Evolutionary conservation across 2,329 filamentous ascomycete genomes (phyloP), one percentile per base, ranked within the genome.

Genomic region (Fusarium robinianum): DNA sequence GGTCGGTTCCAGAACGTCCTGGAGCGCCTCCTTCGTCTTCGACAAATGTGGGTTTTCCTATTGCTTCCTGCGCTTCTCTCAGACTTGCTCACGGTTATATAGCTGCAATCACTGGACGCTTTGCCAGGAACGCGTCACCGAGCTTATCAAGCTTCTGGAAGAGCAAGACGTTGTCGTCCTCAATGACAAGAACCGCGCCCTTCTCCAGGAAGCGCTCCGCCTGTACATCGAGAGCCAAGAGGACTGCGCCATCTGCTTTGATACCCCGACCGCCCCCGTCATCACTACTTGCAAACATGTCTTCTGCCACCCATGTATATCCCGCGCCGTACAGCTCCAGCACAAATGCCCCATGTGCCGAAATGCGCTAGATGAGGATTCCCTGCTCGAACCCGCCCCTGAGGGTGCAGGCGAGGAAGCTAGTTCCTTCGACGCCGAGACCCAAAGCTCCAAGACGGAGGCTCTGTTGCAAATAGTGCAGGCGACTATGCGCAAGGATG

Each of bases 71-170:
- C 8, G 9, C 3, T 22, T 3, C 11, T 3, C 18, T 11, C 8
- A 8, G 18, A n/a, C n/a, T 18, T 26, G 15, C 54, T 60, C n/a
- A 58, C 17, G 5, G 2, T 12, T 14, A 15, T n/a, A 9, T 42
- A 78, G 75, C 9, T 96, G 90, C 68, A 90, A 92, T 54, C 90
- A 95, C 64, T 95, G 89, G 88, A 84, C 85, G 7, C 77, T 96
- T 8, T 89, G 88, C 61, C 85, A 84, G 35, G 77, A 86, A 21
- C 83, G 88, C 9, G 77, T 95, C n/a, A 78, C 80, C 8, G 80
- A 83, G n/a, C 76, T 95, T 15, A 74, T 92, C 62, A 73, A 79
- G 14, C 72, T 88, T 2, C 74, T 95, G 3, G 85, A 88, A 29
- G 76, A 80, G 11, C 74, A 87, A 54, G 79, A 82, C 33, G 74